A percentile compares a stretch with the other conserved stretches of the same genome.
These are phyloP conservation scores for Corchorus olitorius DNA, from an alignment of 345 rosid species.

Conservation along the genomic window DNA sequence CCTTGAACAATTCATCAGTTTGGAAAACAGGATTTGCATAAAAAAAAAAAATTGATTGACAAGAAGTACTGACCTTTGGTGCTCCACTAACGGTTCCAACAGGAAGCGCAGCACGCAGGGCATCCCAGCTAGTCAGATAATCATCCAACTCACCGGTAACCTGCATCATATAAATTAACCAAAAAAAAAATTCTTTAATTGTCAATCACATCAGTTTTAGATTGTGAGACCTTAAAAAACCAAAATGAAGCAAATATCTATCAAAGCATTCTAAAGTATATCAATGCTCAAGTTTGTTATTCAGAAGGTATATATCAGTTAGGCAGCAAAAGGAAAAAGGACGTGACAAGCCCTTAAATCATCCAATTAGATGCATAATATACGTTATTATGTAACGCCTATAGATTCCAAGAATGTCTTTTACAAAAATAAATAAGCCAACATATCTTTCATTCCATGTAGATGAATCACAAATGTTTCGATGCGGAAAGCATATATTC, in stretches of 20 bases:
- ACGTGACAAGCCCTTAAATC: not conserved
- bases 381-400: not conserved
- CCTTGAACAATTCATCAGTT: not conserved
- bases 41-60: not conserved
- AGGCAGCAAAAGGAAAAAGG: not conserved
- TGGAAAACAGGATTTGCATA: not conserved
- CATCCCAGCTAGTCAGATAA: slow-evolving; percentile 78
- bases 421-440: not conserved
- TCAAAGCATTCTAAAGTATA: not conserved
- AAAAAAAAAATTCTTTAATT: not conserved
- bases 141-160: slow-evolving; percentile 84
- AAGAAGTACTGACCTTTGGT: slow-evolving; percentile 63
- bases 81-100: slow-evolving; percentile 95
- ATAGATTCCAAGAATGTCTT: not conserved
- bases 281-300: not conserved
- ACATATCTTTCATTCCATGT: not conserved
- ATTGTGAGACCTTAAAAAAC: not conserved
- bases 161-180: slow-evolving; percentile 33
- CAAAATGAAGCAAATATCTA: slow-evolving; percentile 2
- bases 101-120: slow-evolving; percentile 72
- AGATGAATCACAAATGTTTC: not conserved
- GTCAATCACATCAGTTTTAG: not conserved
- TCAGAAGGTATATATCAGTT: not conserved
- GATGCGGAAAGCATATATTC: slow-evolving; percentile 22
- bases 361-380: not conserved